phyloP scores from a whole-genome alignment of 495 filamentous ascomycete genomes.

The Wilcoxina mikolae region DNA sequence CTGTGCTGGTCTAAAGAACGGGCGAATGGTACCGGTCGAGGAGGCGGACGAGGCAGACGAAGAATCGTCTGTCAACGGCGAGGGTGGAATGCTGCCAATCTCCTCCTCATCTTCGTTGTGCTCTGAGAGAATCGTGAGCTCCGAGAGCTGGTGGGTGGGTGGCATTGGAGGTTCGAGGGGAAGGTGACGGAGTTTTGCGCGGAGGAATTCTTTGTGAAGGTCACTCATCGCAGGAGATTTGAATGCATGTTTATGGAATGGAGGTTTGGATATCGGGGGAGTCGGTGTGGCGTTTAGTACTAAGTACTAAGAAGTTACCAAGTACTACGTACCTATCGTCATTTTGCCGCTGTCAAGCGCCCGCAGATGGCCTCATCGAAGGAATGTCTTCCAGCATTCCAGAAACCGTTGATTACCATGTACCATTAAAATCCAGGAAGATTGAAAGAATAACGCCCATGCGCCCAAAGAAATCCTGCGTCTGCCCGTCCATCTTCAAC shows the following conservation, averaged over 20 bases:
- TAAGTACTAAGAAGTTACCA: no score
- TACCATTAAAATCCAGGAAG: no score
- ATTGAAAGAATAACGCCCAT: no score
- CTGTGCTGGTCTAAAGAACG: constrained; percentile 33
- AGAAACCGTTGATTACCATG: no score
- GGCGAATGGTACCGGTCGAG: constrained; percentile 77
- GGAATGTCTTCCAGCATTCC: no score
- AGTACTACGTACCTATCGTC: no score
- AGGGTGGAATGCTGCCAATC: constrained; percentile 18
- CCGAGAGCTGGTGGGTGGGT: constrained; percentile 14
- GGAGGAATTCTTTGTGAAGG: constrained; percentile 70
- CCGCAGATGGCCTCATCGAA: not conserved
- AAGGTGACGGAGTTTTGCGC: constrained; percentile 54
- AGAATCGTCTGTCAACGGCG: constrained; percentile 17
- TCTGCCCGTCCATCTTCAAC: no score
- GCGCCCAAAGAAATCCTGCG: no score
- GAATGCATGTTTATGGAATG: not conserved
- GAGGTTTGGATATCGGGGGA: not conserved
- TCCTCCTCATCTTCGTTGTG: constrained; percentile 42
- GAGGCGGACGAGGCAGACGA: constrained; percentile 38
- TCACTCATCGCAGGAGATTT: constrained; percentile 52
- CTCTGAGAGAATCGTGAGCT: constrained; percentile 4
- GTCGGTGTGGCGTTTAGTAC: not conserved
- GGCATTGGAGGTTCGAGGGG: constrained; percentile 41
- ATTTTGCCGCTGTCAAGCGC: not conserved